Percentiles rank a stretch among this genome's conserved stretches.
These are phyloP conservation scores for Evansstolkia leycettana DNA, from an alignment of 495 filamentous ascomycete genomes.

Conservation along the genomic window DNA sequence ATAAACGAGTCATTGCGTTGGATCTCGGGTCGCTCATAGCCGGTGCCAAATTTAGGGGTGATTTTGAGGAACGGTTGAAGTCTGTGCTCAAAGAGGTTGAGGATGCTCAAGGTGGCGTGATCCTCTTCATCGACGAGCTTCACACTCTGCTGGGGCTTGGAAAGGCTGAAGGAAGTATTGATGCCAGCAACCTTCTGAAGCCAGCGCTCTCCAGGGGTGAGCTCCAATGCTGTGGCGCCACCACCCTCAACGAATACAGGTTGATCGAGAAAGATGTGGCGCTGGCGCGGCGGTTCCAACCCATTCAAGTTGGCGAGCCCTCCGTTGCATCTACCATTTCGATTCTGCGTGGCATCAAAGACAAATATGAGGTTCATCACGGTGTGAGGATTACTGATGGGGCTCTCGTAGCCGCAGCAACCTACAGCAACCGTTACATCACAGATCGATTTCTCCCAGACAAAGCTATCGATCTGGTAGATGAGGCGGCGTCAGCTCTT, in stretches of 20 bases:
- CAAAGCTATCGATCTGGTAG: constrained; percentile 93
- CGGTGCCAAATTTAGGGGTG: constrained; percentile 88
- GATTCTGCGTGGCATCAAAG: constrained; percentile 91
- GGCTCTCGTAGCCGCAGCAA: constrained; percentile 83
- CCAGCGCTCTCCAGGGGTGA: constrained; percentile 87
- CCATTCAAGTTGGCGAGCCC: constrained; percentile 80
- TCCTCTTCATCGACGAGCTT: constrained; percentile 92
- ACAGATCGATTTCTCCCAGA: constrained; percentile 92
- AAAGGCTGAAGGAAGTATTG: constrained; percentile 90
- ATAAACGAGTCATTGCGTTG: constrained; percentile 76
- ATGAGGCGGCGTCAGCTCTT: constrained; percentile 85
- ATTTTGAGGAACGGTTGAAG: constrained; percentile 93
- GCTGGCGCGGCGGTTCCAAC: constrained; percentile 84
- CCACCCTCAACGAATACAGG: constrained; percentile 84
- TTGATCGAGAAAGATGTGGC: constrained; percentile 94
- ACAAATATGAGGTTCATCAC: constrained; percentile 94
- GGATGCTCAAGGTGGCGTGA: constrained; percentile 76
- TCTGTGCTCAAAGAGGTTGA: constrained; percentile 82
- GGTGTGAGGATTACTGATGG: constrained; percentile 84
- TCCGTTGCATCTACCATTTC: constrained; percentile 87
- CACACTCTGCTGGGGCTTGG: constrained; percentile 86
- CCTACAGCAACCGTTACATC: constrained; percentile 89
- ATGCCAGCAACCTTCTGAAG: constrained; percentile 91
- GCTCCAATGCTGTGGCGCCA: constrained; percentile 90
- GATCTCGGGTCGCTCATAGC: constrained; percentile 90